phyloP scores from a whole-genome alignment of 345 rosid genomes.

The Kernera saxatilis region DNA sequence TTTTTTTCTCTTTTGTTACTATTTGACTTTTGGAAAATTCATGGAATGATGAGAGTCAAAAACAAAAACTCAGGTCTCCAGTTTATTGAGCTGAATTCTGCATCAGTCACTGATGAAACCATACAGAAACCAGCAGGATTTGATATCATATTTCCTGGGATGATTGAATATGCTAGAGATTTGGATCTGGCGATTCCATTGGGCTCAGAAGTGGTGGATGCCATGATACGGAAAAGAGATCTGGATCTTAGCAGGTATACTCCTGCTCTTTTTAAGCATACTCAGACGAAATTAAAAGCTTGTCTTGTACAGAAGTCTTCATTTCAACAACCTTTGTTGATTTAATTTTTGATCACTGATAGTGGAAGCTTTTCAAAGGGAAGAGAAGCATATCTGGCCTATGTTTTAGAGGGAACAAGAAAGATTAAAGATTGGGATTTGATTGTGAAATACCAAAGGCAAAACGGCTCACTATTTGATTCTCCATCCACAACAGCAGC shows the following conservation, averaged over 20 bases:
- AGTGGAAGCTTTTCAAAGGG: slow-evolving; percentile 36
- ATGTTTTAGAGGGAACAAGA: slow-evolving; percentile 66
- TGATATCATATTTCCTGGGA: slow-evolving; percentile 72
- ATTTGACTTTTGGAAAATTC: background rate
- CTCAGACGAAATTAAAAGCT: background rate
- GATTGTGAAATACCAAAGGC: slow-evolving; percentile 60
- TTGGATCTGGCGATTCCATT: slow-evolving; percentile 61
- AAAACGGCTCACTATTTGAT: slow-evolving; percentile 72
- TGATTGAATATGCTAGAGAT: slow-evolving; percentile 65
- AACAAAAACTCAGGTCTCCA: slow-evolving; percentile 49
- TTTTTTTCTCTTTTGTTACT: background rate
- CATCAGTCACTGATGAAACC: slow-evolving; percentile 50
- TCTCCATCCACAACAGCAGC: slow-evolving; percentile 93
- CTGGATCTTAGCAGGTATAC: slow-evolving; percentile 53
- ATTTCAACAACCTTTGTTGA: background rate
- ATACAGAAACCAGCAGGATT: slow-evolving; percentile 63
- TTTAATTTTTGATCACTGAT: slow-evolving; percentile 20
- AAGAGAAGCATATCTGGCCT: slow-evolving; percentile 54
- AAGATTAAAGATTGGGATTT: slow-evolving; percentile 52
- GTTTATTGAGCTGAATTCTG: slow-evolving; percentile 58
- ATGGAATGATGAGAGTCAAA: background rate
- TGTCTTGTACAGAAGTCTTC: background rate
- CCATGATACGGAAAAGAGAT: slow-evolving; percentile 48
- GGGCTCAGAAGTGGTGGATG: slow-evolving; percentile 38
- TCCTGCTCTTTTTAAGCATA: background rate